Evolutionary conservation across 2,329 filamentous ascomycete genomes (phyloP).

Genomic region (Talaromyces sp.): DNA sequence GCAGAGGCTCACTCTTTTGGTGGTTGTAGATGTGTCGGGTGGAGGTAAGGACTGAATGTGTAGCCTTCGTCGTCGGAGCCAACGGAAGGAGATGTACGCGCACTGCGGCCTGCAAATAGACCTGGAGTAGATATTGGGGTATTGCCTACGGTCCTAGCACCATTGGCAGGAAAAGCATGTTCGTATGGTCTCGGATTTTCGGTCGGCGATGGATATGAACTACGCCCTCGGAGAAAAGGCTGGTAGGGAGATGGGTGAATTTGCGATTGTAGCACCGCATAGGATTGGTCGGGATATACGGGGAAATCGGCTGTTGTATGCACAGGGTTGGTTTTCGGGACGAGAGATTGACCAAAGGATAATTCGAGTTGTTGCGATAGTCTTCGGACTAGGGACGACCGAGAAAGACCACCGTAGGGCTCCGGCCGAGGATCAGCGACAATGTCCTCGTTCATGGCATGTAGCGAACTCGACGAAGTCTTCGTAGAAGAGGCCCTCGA

Average conservation of each 20-base stretch:
- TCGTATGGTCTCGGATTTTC: constrained; percentile 21
- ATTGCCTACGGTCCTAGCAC: constrained; percentile 44
- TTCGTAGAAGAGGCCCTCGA: constrained; percentile 37
- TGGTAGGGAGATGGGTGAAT: constrained; percentile 38
- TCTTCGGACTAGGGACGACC: constrained; percentile 26
- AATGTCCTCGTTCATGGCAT: constrained; percentile 38
- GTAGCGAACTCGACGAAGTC: constrained; percentile 43
- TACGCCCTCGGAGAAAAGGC: constrained; percentile 38
- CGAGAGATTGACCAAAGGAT: constrained; percentile 17
- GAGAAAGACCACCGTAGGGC: constrained; percentile 23
- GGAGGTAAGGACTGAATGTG: constrained; percentile 59
- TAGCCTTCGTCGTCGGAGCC: constrained; percentile 37
- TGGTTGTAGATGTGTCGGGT: constrained; percentile 67
- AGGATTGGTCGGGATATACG: constrained; percentile 48
- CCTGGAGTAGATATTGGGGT: constrained; percentile 48
- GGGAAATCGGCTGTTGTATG: constrained; percentile 36
- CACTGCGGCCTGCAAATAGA: constrained; percentile 39
- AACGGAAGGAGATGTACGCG: constrained; percentile 31
- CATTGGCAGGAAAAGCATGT: constrained; percentile 22
- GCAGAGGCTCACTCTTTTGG: constrained; percentile 65
- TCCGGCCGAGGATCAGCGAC: constrained; percentile 38
- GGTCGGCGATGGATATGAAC: constrained; percentile 42
- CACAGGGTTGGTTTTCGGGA: constrained; percentile 21
- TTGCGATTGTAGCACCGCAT: constrained; percentile 45
- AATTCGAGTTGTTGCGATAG: constrained; percentile 28